Evolutionary conservation across 2,329 filamentous ascomycete species (phyloP).

Genomic region (Botrytis cinerea): DNA sequence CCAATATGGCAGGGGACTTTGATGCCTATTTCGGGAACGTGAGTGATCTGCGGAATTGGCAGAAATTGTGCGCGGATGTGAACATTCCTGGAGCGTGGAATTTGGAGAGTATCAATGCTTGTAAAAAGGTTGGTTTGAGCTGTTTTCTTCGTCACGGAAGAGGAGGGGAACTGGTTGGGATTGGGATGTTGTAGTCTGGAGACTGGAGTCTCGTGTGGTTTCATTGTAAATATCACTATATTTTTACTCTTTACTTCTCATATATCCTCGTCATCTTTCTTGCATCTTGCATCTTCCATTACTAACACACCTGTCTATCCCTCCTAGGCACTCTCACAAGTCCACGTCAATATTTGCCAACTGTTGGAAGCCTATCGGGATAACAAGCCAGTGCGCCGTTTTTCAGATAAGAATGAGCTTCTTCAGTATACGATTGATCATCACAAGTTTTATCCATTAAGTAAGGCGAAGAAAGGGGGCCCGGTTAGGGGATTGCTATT

Average conservation of each 20-base stretch:
- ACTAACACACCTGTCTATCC: not conserved
- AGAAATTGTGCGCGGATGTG: constrained; percentile 16
- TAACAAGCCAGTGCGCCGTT: not conserved
- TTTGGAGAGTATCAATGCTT: not conserved
- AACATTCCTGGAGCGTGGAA: not conserved
- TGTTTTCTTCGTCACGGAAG: not conserved
- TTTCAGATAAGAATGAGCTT: not conserved
- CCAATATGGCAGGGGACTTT: not conserved
- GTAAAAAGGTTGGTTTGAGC: not conserved
- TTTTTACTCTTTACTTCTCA: not conserved
- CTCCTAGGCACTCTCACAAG: constrained; percentile 1
- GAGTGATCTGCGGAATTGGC: constrained; percentile 4
- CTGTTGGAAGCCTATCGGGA: not conserved
- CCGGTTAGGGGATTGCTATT: not conserved
- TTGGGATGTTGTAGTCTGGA: not conserved
- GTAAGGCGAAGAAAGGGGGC: not conserved
- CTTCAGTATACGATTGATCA: not conserved
- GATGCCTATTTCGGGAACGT: constrained; percentile 2
- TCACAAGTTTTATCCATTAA: not conserved
- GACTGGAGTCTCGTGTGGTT: not conserved
- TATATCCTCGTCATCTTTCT: fast-evolving
- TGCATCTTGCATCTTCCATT: not conserved
- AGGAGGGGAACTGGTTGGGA: not conserved
- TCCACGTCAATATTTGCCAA: constrained; percentile 9
- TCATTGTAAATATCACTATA: not conserved